phyloP scores from a whole-genome alignment of 2,329 filamentous ascomycete genomes.

The Fusarium secorum region DNA sequence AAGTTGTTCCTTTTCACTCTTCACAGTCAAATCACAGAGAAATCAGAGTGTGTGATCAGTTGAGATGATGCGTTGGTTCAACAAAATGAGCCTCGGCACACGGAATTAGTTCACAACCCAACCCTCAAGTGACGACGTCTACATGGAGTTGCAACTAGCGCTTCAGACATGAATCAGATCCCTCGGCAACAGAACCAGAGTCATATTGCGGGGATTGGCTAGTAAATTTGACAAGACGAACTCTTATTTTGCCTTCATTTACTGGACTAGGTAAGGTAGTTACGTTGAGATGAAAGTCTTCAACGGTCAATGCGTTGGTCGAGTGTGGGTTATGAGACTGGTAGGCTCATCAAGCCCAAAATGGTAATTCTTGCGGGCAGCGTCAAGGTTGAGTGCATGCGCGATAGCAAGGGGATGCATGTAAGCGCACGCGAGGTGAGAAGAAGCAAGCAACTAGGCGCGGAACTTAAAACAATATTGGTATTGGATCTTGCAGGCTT shows the following conservation, averaged over 20 bases:
- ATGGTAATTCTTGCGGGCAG: conserved; percentile 34
- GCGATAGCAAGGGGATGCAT: conserved; percentile 19
- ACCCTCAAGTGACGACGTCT: conserved; percentile 10
- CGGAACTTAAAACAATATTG: not conserved
- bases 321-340: not conserved
- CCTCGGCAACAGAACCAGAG: not conserved
- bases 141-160: conserved; percentile 9
- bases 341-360: conserved; percentile 18
- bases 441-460: conserved; percentile 1
- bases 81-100: conserved; percentile 19
- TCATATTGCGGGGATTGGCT: not conserved
- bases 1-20: not conserved
- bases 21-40: not conserved
- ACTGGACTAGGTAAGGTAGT: not conserved
- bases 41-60: not conserved
- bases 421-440: conserved; percentile 3
- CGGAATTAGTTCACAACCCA: not conserved
- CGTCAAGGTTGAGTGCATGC: conserved; percentile 3
- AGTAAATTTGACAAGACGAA: not conserved
- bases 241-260: not conserved
- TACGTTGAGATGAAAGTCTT: not conserved
- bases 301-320: conserved; percentile 1
- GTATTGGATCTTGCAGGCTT: not conserved
- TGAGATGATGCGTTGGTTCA: conserved; percentile 1
- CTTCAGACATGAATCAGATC: not conserved